phyloP scores from a whole-genome alignment of 1,139 yeast genomes.

The Kluyveromyces sp. region DNA sequence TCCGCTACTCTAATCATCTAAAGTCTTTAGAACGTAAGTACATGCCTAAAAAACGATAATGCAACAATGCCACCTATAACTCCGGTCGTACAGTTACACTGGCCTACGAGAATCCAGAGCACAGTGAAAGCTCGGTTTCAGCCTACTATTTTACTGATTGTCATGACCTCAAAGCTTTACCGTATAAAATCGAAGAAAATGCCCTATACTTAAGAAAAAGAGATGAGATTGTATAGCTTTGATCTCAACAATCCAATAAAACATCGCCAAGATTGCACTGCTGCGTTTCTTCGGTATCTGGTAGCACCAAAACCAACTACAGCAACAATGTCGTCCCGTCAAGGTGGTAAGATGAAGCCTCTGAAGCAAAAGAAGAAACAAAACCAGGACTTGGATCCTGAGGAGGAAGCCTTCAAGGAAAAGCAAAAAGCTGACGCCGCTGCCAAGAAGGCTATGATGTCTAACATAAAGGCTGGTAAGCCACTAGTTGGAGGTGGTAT shows the following conservation, averaged over 20 bases:
- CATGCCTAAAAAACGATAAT: neutral
- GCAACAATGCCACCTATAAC: neutral
- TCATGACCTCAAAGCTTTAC: no score
- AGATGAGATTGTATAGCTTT: neutral
- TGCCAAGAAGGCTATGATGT: conserved; percentile 85
- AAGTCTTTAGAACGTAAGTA: neutral
- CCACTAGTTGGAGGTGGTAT: conserved; percentile 92
- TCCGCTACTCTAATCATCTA: no score
- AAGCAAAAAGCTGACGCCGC: conserved; percentile 93
- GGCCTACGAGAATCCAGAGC: neutral
- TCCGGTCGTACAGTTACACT: neutral
- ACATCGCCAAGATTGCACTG: neutral
- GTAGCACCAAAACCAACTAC: neutral
- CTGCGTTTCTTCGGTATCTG: no score
- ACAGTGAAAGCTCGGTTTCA: no score
- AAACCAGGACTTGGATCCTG: conserved; percentile 71
- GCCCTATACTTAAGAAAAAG: neutral
- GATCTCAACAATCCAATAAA: no score
- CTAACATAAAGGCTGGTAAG: conserved; percentile 82
- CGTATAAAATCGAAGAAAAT: neutral
- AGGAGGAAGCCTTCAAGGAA: conserved; percentile 81
- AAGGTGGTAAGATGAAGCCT: conserved; percentile 55
- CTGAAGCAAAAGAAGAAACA: conserved; percentile 61
- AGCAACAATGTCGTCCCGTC: conserved; percentile 56
- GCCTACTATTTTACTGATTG: no score